phyloP scores from a whole-genome alignment of 2,329 filamentous ascomycete genomes.

The Diaporthe longicolla region DNA sequence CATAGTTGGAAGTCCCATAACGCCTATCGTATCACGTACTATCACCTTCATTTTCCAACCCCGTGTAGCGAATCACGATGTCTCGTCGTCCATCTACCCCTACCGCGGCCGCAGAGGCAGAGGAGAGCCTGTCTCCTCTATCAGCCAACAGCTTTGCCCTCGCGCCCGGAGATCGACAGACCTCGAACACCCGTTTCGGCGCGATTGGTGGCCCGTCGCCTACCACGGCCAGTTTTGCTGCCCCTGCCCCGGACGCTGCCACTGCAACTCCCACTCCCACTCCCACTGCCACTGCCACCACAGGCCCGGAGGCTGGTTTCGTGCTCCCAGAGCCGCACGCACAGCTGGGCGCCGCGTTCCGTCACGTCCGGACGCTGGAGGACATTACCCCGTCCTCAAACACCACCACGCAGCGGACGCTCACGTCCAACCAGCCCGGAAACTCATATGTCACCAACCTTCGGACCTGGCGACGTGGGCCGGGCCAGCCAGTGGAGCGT shows the following conservation, averaged over 20 bases:
- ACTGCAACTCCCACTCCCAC: not conserved
- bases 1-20: not conserved
- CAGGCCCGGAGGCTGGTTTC: not conserved
- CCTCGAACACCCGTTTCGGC: not conserved
- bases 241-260: not conserved
- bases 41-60: not conserved
- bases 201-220: not conserved
- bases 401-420: not conserved
- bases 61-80: not conserved
- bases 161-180: accelerated
- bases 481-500: not conserved
- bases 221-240: no score
- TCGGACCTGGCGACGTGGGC: not conserved
- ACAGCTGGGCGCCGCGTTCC: not conserved
- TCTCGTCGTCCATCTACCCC: not conserved
- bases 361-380: not conserved
- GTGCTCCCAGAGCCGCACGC: not conserved
- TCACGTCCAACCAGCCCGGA: not conserved
- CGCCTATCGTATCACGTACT: not conserved
- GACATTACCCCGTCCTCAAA: not conserved
- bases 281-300: no score
- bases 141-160: not conserved
- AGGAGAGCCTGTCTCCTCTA: not conserved
- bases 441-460: not conserved
- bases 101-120: no score